Evolutionary conservation across 1,139 yeast species (phyloP).

Genomic region (Yamadazyma siamensis): DNA sequence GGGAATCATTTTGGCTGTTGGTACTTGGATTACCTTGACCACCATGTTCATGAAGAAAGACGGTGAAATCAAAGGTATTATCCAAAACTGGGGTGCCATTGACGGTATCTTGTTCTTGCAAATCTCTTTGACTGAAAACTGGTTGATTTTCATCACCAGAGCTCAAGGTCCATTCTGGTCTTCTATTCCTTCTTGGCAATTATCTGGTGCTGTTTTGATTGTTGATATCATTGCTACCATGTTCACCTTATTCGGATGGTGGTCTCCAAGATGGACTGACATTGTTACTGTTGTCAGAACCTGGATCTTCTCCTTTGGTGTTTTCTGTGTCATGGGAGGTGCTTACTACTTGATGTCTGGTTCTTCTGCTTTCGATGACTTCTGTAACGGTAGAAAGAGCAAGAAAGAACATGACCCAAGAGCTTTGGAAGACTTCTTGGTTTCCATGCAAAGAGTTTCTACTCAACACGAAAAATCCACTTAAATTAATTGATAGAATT

Average conservation of each 20-base stretch:
- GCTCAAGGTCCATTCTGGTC: constrained; percentile 97
- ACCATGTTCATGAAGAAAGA: constrained; percentile 78
- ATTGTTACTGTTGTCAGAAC: constrained; percentile 90
- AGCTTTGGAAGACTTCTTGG: constrained; percentile 91
- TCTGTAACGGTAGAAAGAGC: constrained; percentile 85
- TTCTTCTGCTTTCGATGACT: constrained; percentile 84
- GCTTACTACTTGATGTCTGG: constrained; percentile 90
- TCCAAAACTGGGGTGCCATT: constrained; percentile 90
- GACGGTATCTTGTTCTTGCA: constrained; percentile 91
- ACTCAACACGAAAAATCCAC: constrained; percentile 89
- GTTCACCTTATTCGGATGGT: constrained; percentile 94
- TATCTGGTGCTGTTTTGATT: constrained; percentile 84
- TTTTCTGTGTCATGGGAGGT: constrained; percentile 95
- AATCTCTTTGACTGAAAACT: constrained; percentile 89
- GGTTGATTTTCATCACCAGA: constrained; percentile 94
- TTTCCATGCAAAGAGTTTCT: constrained; percentile 97
- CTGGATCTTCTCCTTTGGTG: constrained; percentile 95
- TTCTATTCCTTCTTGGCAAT: constrained; percentile 90
- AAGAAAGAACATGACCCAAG: constrained; percentile 68
- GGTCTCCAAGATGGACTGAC: constrained; percentile 97
- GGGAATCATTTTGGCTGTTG: constrained; percentile 79
- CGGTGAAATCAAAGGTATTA: constrained; percentile 64
- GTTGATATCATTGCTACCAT: constrained; percentile 89
- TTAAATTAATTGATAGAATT: constrained; percentile 17
- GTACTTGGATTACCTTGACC: constrained; percentile 90